Conservation (phyloP, 1,284 basidiomycete genomes). For the Ustilago sp. region DNA sequence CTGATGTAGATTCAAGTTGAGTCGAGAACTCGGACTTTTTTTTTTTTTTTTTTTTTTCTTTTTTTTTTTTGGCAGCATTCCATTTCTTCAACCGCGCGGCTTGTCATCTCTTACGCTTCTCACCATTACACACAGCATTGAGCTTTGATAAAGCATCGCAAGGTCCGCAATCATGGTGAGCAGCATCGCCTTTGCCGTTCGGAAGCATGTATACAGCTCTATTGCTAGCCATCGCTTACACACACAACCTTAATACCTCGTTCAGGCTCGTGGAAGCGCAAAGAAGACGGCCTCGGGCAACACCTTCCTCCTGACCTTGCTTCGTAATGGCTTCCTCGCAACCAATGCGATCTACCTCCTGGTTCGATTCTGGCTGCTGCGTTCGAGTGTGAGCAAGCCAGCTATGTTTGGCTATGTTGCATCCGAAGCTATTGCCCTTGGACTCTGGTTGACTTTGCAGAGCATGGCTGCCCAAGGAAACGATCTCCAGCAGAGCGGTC, state of each 20-base stretch:
- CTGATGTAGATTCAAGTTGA: background rate
- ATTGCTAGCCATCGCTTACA: background rate
- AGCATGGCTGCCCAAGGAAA: conserved; percentile 67
- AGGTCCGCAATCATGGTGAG: background rate
- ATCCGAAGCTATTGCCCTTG: conserved; percentile 64
- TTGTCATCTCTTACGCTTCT: background rate
- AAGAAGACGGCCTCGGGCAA: conserved; percentile 57
- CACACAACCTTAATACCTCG: background rate
- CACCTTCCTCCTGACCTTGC: conserved; percentile 51
- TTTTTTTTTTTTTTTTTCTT: too few relatives aligned
- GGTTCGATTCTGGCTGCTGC: conserved; percentile 51
- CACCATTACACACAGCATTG: background rate
- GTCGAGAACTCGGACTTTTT: background rate
- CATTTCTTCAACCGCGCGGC: background rate
- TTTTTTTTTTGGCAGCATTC: background rate
- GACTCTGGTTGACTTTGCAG: conserved; percentile 59
- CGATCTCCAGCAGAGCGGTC: conserved; percentile 64
- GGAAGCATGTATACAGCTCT: background rate
- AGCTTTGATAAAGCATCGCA: background rate
- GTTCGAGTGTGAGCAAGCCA: conserved; percentile 30
- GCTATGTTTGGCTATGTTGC: conserved; percentile 51
- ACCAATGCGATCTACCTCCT: conserved; percentile 61
- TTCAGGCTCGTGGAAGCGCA: conserved; percentile 54
- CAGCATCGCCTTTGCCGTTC: too few relatives aligned
- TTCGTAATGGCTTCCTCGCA: conserved; percentile 62